A percentile compares a stretch with the other conserved stretches of the same genome.
phyloP scores from a whole-genome alignment of 371 early-diverging fungal genomes.

The Actinomortierella wolfii region DNA sequence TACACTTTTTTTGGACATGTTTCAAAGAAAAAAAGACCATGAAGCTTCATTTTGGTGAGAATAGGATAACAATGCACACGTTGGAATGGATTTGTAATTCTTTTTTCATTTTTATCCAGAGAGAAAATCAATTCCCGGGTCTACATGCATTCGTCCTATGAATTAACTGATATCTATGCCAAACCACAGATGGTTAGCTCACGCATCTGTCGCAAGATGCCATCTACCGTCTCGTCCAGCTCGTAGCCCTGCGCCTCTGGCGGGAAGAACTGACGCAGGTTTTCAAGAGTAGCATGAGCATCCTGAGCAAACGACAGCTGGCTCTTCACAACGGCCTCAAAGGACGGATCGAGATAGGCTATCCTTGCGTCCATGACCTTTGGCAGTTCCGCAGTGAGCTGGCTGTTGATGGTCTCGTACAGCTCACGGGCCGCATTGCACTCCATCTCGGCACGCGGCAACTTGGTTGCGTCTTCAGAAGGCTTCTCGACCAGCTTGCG shows the following conservation, averaged over 20 bases:
- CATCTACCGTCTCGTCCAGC: conserved; percentile 75
- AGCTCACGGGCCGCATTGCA: conserved; percentile 73
- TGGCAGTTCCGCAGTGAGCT: conserved; percentile 87
- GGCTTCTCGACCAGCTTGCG: conserved; percentile 83
- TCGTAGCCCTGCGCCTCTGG: conserved; percentile 20
- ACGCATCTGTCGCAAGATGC: conserved; percentile 86
- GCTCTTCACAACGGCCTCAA: conserved; percentile 91
- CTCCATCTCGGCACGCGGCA: conserved; percentile 77
- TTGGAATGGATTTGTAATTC: no score
- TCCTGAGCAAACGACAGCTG: conserved; percentile 84
- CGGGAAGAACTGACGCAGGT: conserved; percentile 39
- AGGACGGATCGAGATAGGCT: conserved; percentile 89
- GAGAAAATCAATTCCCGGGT: no score
- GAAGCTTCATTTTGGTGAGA: no score
- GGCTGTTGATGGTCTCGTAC: conserved; percentile 83
- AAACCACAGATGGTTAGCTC: conserved; percentile 84
- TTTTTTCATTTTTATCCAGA: no score
- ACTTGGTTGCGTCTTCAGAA: conserved; percentile 71
- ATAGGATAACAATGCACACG: no score
- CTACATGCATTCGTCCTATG: no score
- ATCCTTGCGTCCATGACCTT: conserved; percentile 86
- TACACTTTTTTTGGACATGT: no score
- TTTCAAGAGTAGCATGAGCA: conserved; percentile 72
- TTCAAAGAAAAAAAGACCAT: no score
- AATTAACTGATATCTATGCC: conserved; percentile 14